A percentile compares a stretch with the other conserved stretches of the same genome.
Evolutionary conservation across 495 filamentous ascomycete genomes (phyloP).

Genomic region (Halenospora varia): DNA sequence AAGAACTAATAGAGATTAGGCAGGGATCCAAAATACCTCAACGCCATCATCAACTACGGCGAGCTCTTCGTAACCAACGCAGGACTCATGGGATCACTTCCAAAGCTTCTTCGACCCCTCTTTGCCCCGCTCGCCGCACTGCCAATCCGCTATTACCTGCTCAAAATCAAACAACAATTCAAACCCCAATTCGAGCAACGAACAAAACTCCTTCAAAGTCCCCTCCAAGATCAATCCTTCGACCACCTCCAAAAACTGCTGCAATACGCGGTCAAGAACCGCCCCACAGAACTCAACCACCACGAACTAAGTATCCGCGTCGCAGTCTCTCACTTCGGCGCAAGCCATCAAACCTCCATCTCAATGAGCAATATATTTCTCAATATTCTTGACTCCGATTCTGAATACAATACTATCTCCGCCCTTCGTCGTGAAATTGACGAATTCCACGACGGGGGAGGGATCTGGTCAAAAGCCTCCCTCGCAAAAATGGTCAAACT

Average conservation of each 20-base stretch:
- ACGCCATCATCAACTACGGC: constrained; percentile 13
- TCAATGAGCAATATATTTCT: constrained; percentile 25
- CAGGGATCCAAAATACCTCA: constrained; percentile 27
- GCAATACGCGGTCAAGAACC: constrained; percentile 28
- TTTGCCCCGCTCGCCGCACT: constrained; percentile 18
- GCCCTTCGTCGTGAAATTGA: constrained; percentile 30
- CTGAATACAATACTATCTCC: constrained; percentile 33
- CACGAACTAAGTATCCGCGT: constrained; percentile 27
- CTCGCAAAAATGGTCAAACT: constrained; percentile 29
- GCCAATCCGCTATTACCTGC: neutral
- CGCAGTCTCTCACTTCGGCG: constrained; percentile 27
- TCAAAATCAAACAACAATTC: neutral
- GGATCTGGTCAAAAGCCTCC: constrained; percentile 31
- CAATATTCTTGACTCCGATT: constrained; percentile 28
- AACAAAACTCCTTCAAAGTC: neutral
- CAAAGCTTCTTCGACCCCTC: constrained; percentile 26
- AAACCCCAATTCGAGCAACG: neutral
- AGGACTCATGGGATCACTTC: constrained; percentile 23
- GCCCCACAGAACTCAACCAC: constrained; percentile 29
- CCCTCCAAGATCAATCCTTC: constrained; percentile 10
- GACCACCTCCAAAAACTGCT: constrained; percentile 38
- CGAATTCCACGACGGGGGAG: constrained; percentile 7
- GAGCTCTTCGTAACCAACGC: constrained; percentile 28
- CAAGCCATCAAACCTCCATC: constrained; percentile 27
- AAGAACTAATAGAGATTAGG: too few species aligned